These are phyloP conservation scores for Clathrus columnatus DNA, from an alignment of 768 basidiomycete genomes.

Conservation along the genomic window DNA sequence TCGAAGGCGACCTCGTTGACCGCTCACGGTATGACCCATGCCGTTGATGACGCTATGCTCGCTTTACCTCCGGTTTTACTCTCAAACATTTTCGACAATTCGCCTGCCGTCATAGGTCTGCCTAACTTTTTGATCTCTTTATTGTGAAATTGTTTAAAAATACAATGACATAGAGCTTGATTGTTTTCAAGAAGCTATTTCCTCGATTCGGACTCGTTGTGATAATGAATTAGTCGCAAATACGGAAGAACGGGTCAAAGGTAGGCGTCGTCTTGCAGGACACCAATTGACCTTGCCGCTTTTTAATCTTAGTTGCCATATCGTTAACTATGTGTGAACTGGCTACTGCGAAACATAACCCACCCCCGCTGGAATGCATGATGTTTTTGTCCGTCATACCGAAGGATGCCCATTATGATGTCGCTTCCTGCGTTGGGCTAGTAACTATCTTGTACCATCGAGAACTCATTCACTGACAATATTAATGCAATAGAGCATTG, in stretches of 20 bases:
- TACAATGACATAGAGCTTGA: slow-evolving; percentile 35
- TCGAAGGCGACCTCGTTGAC: not conserved
- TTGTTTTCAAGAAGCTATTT: slow-evolving; percentile 52
- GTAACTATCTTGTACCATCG: slow-evolving; percentile 10
- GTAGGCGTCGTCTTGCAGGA: too few species aligned
- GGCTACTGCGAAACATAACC: slow-evolving; percentile 61
- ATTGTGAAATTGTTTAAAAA: too few species aligned
- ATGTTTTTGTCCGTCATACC: slow-evolving; percentile 6
- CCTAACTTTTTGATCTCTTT: too few species aligned
- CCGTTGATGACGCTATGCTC: not conserved
- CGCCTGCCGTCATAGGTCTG: too few species aligned
- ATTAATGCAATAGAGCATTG: slow-evolving; percentile 40
- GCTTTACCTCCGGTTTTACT: not conserved
- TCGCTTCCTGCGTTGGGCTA: slow-evolving; percentile 47
- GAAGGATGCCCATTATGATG: slow-evolving; percentile 12
- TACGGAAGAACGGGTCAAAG: slow-evolving; percentile 44
- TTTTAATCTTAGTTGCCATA: slow-evolving; percentile 47
- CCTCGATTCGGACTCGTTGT: slow-evolving; percentile 40
- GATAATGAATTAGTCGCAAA: slow-evolving; percentile 52
- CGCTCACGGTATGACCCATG: not conserved
- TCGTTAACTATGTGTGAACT: slow-evolving; percentile 74
- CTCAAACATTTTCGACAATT: not conserved
- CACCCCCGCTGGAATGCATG: slow-evolving; percentile 58
- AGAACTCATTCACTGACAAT: slow-evolving; percentile 1
- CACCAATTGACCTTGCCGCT: not conserved